A percentile compares a stretch with the other conserved stretches of the same genome.
phyloP scores from a whole-genome alignment of 2,329 filamentous ascomycete genomes.

The Botryotinia globosa region DNA sequence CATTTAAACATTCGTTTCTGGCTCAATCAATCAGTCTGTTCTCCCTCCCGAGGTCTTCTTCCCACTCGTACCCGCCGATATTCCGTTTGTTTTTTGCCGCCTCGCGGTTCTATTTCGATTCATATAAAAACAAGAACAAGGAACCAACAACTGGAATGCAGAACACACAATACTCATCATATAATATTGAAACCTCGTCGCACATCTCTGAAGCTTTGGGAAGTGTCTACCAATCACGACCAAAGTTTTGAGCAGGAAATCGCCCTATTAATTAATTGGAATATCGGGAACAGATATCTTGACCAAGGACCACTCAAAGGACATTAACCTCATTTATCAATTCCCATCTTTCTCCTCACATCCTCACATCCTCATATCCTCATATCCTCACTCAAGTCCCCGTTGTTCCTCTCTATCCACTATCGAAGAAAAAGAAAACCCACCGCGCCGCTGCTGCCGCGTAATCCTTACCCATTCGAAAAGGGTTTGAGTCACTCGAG shows the following conservation, averaged over 20 bases:
- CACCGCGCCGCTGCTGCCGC: conserved; percentile 8
- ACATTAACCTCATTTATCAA: conserved; percentile 1
- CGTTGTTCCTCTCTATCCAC: conserved; percentile 1
- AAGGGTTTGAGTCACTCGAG: conserved; percentile 1
- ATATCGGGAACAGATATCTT: background rate
- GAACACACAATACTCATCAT: background rate
- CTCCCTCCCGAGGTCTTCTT: background rate
- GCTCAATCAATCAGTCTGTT: background rate
- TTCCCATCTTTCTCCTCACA: background rate
- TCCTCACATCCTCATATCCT: no score
- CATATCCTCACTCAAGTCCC: background rate
- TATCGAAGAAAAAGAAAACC: background rate
- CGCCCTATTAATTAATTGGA: background rate
- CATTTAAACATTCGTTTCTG: background rate
- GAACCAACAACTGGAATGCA: background rate
- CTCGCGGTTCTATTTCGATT: background rate
- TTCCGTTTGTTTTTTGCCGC: background rate
- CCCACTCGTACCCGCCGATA: background rate
- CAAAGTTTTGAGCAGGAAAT: background rate
- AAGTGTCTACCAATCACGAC: background rate
- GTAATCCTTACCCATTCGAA: conserved; percentile 3
- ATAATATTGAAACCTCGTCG: background rate
- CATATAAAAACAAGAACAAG: background rate
- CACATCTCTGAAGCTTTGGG: background rate
- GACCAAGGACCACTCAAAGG: background rate